A percentile compares a stretch with the other conserved stretches of the same genome.
phyloP scores from a whole-genome alignment of 495 filamentous ascomycete species.

The Rostrohypoxylon terebratum region DNA sequence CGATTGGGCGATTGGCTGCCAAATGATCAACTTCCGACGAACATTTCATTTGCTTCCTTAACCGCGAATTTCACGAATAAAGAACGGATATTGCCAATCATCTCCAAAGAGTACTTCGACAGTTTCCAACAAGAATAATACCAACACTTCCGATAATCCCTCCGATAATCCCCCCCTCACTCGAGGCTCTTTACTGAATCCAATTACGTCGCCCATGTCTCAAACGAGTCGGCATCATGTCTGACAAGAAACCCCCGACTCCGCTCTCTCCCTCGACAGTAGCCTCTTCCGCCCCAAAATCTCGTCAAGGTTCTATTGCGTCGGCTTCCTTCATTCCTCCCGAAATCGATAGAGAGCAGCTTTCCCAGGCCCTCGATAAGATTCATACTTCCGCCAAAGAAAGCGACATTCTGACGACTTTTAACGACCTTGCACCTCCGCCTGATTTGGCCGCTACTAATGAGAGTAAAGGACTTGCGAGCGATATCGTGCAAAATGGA shows the following conservation, averaged over 20 bases:
- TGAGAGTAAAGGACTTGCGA: constrained; percentile 75
- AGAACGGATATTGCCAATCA: constrained; percentile 1
- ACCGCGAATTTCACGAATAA: background rate
- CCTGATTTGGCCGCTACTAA: constrained; percentile 63
- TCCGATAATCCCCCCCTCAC: background rate
- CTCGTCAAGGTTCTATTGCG: constrained; percentile 71
- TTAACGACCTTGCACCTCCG: constrained; percentile 83
- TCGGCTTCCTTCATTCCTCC: constrained; percentile 69
- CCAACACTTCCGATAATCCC: background rate
- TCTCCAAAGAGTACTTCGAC: background rate
- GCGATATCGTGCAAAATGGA: constrained; percentile 81
- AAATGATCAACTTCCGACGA: constrained; percentile 15
- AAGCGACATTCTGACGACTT: constrained; percentile 82
- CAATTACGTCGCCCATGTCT: constrained; percentile 30
- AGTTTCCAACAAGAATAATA: constrained; percentile 16
- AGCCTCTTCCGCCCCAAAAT: constrained; percentile 51
- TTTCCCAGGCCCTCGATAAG: constrained; percentile 80
- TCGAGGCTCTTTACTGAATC: constrained; percentile 8
- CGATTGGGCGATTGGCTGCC: background rate
- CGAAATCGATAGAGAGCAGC: constrained; percentile 73
- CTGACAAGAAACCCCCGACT: constrained; percentile 47
- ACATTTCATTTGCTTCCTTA: constrained; percentile 11
- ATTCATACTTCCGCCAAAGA: constrained; percentile 87
- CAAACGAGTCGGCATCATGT: constrained; percentile 38
- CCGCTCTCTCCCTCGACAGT: constrained; percentile 44